These are phyloP conservation scores for Lepidopterella palustris DNA, from an alignment of 495 filamentous ascomycete species.

Conservation along the genomic window DNA sequence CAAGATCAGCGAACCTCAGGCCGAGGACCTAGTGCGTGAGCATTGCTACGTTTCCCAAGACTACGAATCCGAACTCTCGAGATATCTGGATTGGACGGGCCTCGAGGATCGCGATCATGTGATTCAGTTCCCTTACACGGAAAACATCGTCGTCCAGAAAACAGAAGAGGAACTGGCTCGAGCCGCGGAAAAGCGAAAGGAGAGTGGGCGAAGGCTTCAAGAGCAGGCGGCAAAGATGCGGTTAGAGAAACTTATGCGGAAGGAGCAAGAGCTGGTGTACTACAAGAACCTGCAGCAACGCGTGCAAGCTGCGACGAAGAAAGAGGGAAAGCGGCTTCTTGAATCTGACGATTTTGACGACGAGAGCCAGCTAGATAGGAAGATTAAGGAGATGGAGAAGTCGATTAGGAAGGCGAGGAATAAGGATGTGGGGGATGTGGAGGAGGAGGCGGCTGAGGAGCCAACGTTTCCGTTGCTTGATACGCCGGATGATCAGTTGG, in stretches of 20 bases:
- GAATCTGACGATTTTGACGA: conserved; percentile 90
- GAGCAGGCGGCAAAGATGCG: conserved; percentile 97
- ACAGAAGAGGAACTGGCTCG: conserved; percentile 83
- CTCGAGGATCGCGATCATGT: conserved; percentile 83
- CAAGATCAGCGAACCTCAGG: conserved; percentile 75
- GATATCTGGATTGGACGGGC: conserved; percentile 78
- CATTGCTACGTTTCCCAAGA: conserved; percentile 85
- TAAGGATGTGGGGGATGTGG: conserved; percentile 81
- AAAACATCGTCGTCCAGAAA: conserved; percentile 82
- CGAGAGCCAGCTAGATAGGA: conserved; percentile 70
- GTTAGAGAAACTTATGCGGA: conserved; percentile 85
- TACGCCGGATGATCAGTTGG: conserved; percentile 81
- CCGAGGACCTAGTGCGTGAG: conserved; percentile 77
- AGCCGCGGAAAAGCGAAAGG: conserved; percentile 85
- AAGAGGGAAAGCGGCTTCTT: conserved; percentile 75
- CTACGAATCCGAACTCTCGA: conserved; percentile 67
- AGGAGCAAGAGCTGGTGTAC: conserved; percentile 92
- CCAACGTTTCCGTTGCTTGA: conserved; percentile 85
- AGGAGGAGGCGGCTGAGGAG: conserved; percentile 65
- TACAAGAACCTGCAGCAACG: conserved; percentile 72
- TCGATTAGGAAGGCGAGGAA: conserved; percentile 81
- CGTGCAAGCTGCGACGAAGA: conserved; percentile 66
- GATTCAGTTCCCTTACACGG: conserved; percentile 87
- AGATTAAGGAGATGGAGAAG: conserved; percentile 81
- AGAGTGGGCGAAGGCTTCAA: conserved; percentile 83